These are phyloP conservation scores for Hondaea fermentalgiana DNA, from an alignment of 108 stramenopile species.

Conservation along the genomic window DNA sequence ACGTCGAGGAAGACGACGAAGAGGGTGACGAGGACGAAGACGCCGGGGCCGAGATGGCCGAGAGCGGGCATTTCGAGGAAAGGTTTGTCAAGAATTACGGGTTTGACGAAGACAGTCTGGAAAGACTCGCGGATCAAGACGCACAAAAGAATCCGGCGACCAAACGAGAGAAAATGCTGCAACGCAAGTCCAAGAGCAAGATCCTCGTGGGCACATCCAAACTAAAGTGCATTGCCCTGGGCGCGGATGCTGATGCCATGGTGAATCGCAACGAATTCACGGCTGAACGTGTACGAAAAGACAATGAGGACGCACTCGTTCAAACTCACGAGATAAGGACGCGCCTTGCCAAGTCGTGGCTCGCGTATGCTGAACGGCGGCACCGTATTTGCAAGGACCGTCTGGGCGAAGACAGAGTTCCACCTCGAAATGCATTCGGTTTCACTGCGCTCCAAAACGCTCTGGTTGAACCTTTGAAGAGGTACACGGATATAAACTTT, in stretches of 20 bases:
- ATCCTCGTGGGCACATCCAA: not conserved
- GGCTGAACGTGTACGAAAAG: not conserved
- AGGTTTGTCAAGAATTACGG: not conserved
- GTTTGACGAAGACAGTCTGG: not conserved
- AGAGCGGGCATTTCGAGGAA: not conserved
- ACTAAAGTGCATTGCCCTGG: not conserved
- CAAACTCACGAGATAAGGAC: not conserved
- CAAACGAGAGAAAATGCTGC: no score
- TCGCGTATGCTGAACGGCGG: not conserved
- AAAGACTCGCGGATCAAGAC: not conserved
- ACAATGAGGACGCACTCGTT: not conserved
- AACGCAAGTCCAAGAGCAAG: not conserved
- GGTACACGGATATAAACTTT: not conserved
- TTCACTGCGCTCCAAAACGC: not conserved
- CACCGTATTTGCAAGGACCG: not conserved
- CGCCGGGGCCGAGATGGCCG: not conserved
- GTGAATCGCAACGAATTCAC: not conserved
- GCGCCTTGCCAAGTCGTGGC: not conserved
- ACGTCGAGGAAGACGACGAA: not conserved
- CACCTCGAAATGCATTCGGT: not conserved
- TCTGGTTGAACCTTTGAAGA: not conserved
- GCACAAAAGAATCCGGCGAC: no score
- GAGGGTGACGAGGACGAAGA: not conserved
- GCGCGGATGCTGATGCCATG: not conserved
- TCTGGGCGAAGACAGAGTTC: not conserved